A percentile compares a stretch with the other conserved stretches of the same genome.
Evolutionary conservation across 1,284 basidiomycete species (phyloP).

Genomic region (Moesziomyces parantarcticus): DNA sequence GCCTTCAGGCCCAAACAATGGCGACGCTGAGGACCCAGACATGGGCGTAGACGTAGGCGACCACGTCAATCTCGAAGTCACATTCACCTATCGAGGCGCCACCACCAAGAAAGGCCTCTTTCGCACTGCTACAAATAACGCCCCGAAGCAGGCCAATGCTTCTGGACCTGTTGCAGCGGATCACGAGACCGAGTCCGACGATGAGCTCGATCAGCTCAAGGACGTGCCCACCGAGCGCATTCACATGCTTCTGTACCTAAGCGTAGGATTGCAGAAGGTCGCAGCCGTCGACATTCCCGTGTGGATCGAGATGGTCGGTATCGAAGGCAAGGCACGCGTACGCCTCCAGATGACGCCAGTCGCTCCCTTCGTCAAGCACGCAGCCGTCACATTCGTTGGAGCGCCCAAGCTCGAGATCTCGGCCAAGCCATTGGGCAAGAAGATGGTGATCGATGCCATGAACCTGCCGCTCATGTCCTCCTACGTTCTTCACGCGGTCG

Average conservation of each 20-base stretch:
- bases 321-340: conserved; percentile 62
- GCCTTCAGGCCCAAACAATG: conserved; percentile 1
- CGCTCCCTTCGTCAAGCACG: conserved; percentile 61
- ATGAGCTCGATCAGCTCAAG: conserved; percentile 27
- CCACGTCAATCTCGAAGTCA: conserved; percentile 59
- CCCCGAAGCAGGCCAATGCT: conserved; percentile 14
- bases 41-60: conserved; percentile 52
- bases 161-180: conserved; percentile 13
- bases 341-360: conserved; percentile 59
- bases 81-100: conserved; percentile 55
- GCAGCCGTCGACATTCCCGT: conserved; percentile 62
- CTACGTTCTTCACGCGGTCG: conserved; percentile 56
- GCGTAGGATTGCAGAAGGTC: conserved; percentile 62
- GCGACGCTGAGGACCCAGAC: conserved; percentile 22
- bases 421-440: conserved; percentile 59
- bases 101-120: conserved; percentile 33
- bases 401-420: conserved; percentile 61
- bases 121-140: conserved; percentile 27
- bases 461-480: conserved; percentile 60
- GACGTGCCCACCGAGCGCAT: conserved; percentile 47
- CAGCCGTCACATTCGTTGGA: conserved; percentile 59
- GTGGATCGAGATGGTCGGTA: conserved; percentile 62
- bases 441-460: conserved; percentile 66
- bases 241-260: conserved; percentile 58
- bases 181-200: conserved; percentile 19